A percentile compares a stretch with the other conserved stretches of the same genome.
phyloP scores from a whole-genome alignment of 768 basidiomycete species.

The Leucocoprinus sp. region DNA sequence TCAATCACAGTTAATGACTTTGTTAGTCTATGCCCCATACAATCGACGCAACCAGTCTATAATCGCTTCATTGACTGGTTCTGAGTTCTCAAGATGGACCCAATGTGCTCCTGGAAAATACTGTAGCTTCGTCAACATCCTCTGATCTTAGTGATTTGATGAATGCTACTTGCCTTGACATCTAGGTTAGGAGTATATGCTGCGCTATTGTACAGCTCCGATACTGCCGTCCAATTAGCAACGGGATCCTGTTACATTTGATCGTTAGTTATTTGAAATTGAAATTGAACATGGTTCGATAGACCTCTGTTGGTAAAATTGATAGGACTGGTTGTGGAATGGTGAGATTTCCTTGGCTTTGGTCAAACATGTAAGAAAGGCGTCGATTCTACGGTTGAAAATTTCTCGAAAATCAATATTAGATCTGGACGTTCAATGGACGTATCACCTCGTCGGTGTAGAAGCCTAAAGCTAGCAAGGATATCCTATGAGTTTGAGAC shows the following conservation, averaged over 20 bases:
- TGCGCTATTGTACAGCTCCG: slow-evolving; percentile 27
- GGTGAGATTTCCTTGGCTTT: slow-evolving; percentile 38
- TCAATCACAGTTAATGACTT: no score
- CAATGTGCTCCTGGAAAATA: slow-evolving; percentile 44
- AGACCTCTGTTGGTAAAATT: slow-evolving; percentile 31
- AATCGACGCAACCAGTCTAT: slow-evolving; percentile 49
- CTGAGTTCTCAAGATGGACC: slow-evolving; percentile 56
- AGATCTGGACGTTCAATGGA: no score
- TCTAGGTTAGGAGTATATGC: slow-evolving; percentile 31
- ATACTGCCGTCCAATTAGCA: slow-evolving; percentile 31
- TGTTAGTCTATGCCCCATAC: no score
- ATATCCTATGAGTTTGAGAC: not conserved
- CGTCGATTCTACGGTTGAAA: slow-evolving; percentile 32
- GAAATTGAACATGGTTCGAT: slow-evolving; percentile 8
- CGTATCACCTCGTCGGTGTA: slow-evolving; percentile 45
- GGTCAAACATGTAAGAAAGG: slow-evolving; percentile 29
- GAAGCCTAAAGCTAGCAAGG: slow-evolving; percentile 48
- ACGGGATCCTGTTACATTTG: slow-evolving; percentile 36
- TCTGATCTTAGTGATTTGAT: not conserved
- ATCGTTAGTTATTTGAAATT: not conserved
- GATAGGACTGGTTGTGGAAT: slow-evolving; percentile 37
- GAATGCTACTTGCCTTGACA: slow-evolving; percentile 24
- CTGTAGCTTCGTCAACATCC: not conserved
- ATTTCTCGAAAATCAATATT: not conserved
- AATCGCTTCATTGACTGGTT: slow-evolving; percentile 41